Conservation (phyloP, 2,329 filamentous ascomycete species). For the Zarea fungicola region DNA sequence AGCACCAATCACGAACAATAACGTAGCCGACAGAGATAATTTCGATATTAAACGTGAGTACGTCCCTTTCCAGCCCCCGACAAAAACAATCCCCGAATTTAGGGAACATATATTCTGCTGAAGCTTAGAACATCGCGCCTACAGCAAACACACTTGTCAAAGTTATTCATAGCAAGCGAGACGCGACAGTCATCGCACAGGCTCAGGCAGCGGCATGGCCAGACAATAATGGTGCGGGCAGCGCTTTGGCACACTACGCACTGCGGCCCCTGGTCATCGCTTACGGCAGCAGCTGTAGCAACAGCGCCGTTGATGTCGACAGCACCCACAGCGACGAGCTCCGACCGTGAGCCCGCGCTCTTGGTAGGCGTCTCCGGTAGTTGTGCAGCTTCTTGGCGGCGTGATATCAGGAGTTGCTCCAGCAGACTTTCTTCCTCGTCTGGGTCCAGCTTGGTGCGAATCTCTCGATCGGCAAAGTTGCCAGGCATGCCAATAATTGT, state of each 20-base stretch:
- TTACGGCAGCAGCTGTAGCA: too few species aligned
- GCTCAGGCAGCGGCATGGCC: conserved; percentile 92
- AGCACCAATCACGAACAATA: too few species aligned
- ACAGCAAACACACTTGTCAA: conserved; percentile 93
- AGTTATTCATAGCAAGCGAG: conserved; percentile 93
- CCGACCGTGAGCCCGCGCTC: not conserved
- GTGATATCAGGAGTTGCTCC: conserved; percentile 54
- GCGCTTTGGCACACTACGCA: conserved; percentile 90
- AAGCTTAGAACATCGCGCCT: conserved; percentile 84
- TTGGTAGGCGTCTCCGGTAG: conserved; percentile 5
- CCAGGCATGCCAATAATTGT: not conserved
- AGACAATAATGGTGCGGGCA: conserved; percentile 85
- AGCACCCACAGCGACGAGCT: conserved; percentile 37
- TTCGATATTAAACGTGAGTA: too few species aligned
- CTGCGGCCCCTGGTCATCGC: conserved; percentile 45
- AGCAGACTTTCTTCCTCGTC: conserved; percentile 58
- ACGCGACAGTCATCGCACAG: conserved; percentile 94
- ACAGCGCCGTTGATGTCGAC: conserved; percentile 36
- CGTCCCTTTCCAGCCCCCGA: too few species aligned
- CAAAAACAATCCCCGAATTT: conserved; percentile 1
- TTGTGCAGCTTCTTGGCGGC: conserved; percentile 29
- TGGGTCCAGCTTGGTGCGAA: conserved; percentile 37
- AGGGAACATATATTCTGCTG: conserved; percentile 85
- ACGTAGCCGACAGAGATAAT: too few species aligned
- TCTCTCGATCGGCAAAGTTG: conserved; percentile 16